Base-by-base conservation (phyloP, 805 yeast species). In the Suhomyces sp. region DNA sequence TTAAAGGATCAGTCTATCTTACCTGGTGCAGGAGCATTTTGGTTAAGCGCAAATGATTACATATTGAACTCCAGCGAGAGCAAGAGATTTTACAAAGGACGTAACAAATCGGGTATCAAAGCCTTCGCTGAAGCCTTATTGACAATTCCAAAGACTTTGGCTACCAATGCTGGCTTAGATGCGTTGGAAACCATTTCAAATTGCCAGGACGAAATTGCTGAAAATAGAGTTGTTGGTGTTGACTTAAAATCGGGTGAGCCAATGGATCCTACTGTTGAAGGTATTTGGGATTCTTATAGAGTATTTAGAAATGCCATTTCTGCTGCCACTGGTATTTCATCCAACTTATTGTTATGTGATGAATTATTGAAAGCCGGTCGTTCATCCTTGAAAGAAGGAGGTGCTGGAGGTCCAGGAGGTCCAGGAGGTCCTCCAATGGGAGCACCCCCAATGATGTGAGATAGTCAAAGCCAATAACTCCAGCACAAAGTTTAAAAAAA, bases 21-120 rank as follows among this genome's bases (percentile, higher is more conserved):
- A 44, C 97, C 99, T 6, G 99, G 99, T 56, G 99, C 94, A 1
- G 99, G 99, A 52, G 94, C 98, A 1, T 94, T 87, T 71, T 96
- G 85, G 75, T 77, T 94, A 64, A 85, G 96, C 50, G 89, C 93
- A 53, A 81, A 90, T 49, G 80, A 84, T 61, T 81, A 88, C 63
- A 75, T 91, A 57, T 71, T 76, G 51, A 73, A 73, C 53, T 77
- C 78, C 52, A 22, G 33, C 2, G 61, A 59, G 41, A 71, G 79
- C 60, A 76, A 82, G 48, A 80, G 80, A 57, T 66, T 82, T 44
- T 80, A 84, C 51, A 89, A 86, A 69, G 98, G 99, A 53, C 87
- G 89, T 69, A 81, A 84, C 56, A 88, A 91, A 71, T 84, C 94
- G 6, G 99, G 99, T 58, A 81, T 93, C 49, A 85, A 85, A 66